phyloP scores from a whole-genome alignment of 768 basidiomycete genomes.

The Lactarius vividus region DNA sequence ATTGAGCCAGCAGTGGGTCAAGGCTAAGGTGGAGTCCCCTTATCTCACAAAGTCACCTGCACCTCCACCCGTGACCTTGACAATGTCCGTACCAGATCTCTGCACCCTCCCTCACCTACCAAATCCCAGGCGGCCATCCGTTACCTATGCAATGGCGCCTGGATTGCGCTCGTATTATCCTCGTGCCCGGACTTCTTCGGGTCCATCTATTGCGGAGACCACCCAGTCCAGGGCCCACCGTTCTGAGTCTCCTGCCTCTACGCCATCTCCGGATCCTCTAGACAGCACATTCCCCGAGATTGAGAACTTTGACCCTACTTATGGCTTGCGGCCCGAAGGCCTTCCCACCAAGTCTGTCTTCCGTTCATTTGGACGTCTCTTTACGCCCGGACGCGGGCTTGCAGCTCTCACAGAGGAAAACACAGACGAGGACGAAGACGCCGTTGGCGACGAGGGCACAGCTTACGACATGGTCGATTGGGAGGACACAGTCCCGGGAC shows the following conservation, averaged over 20 bases:
- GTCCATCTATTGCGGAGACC: slow-evolving; percentile 13
- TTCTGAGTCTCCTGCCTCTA: slow-evolving; percentile 35
- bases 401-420: slow-evolving; percentile 73
- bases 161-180: slow-evolving; percentile 11
- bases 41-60: too few relatives aligned
- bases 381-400: slow-evolving; percentile 61
- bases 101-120: slow-evolving; percentile 5
- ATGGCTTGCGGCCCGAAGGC: slow-evolving; percentile 89
- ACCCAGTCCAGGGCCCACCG: slow-evolving; percentile 15
- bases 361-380: slow-evolving; percentile 68
- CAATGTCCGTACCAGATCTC: slow-evolving; percentile 21
- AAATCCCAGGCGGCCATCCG: slow-evolving; percentile 5
- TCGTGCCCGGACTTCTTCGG: slow-evolving; percentile 22
- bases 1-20: too few relatives aligned
- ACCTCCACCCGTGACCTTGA: slow-evolving; percentile 19
- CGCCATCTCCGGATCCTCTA: slow-evolving; percentile 30
- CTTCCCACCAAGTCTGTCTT: slow-evolving; percentile 80
- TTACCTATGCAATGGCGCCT: slow-evolving; percentile 7
- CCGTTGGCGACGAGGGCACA: slow-evolving; percentile 37
- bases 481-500: slow-evolving; percentile 55
- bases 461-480: slow-evolving; percentile 70
- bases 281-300: slow-evolving; percentile 51
- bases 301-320: slow-evolving; percentile 94
- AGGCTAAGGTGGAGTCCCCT: too few relatives aligned
- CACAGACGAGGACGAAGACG: slow-evolving; percentile 42